Evolutionary conservation across 257 asterid genomes (phyloP), one percentile per base, ranked within the genome.

Genomic region (Ligustrum vulgare): DNA sequence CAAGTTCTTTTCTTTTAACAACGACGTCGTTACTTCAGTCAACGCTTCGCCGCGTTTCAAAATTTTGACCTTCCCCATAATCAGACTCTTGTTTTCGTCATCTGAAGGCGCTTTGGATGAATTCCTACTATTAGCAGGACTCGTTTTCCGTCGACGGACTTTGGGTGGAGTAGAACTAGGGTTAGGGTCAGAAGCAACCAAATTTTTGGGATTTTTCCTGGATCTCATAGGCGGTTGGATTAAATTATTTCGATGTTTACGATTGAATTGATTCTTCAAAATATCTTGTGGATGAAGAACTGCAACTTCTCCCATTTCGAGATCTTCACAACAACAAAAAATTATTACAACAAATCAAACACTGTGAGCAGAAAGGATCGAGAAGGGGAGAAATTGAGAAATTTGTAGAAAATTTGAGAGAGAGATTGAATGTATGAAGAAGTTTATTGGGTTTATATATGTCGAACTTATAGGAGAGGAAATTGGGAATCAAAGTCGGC

Each of bases 201-300:
- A 34, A 58, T 80, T 60, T n/a, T 20, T 18, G 37, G 67, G 62
- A 39, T 39, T 2, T 6, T 16, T 51, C 10, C 22, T 16, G 62
- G 81, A 70, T 43, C 54, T 79, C 76, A 60, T 15, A 69, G 74
- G 43, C 20, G 79, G 39, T 32, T 60, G 23, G 22, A 60, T 32
- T 6, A 72, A 72, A 51, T 11, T 34, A 1, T n/a, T 51, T 6
- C 15, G 28, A 51, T 68, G 75, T 60, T 39, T 74, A 49, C 15
- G 34, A 64, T 33, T 8, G 7, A 25, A 3, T 13, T 58, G 72
- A 10, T 75, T 34, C 5, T 72, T 76, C 20, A 83, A 68, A 9
- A 76, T 37, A 20, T 80, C 80, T 6, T 67, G 82, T 7, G 87
- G 82, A 1, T 69, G 84, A 45, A 83, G 79, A 77, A 83, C 79